These are phyloP conservation scores for Globisporangium polare DNA, from an alignment of 352 stramenopile genomes.

Conservation along the genomic window DNA sequence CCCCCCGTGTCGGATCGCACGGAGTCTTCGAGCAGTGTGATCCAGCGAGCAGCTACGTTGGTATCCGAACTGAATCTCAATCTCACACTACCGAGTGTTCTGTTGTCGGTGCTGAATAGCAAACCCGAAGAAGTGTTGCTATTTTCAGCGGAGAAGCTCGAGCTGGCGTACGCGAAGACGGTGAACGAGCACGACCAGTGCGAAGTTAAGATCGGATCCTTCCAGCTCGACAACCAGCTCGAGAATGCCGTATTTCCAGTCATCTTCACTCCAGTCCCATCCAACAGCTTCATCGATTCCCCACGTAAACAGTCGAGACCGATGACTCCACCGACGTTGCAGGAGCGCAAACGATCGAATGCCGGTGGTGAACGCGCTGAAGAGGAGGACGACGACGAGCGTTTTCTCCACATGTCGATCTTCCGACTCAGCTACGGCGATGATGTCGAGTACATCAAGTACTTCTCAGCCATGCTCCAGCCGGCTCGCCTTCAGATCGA, in stretches of 20 bases:
- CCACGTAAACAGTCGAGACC: constrained; percentile 12
- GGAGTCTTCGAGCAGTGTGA: constrained; percentile 5
- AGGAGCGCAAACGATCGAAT: constrained; percentile 12
- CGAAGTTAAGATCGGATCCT: constrained; percentile 76
- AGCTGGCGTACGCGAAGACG: constrained; percentile 61
- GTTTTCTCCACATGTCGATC: constrained; percentile 78
- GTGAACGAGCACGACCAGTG: constrained; percentile 76
- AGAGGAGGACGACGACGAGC: constrained; percentile 19
- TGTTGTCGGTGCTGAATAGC: constrained; percentile 74
- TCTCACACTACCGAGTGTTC: constrained; percentile 55
- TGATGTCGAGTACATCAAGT: constrained; percentile 87
- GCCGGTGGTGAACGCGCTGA: constrained; percentile 12
- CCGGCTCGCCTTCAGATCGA: constrained; percentile 58
- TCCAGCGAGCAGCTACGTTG: constrained; percentile 23
- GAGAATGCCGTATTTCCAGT: constrained; percentile 74
- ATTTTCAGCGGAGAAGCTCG: constrained; percentile 61
- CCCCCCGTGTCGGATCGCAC: constrained; percentile 5
- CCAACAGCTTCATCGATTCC: constrained; percentile 26
- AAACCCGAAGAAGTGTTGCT: constrained; percentile 70
- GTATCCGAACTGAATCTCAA: constrained; percentile 54
- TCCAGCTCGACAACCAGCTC: constrained; percentile 85
- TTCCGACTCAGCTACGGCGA: constrained; percentile 75
- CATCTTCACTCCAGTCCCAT: constrained; percentile 68
- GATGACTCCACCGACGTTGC: constrained; percentile 14
- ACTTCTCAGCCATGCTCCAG: constrained; percentile 80